phyloP scores from a whole-genome alignment of 2,329 filamentous ascomycete species.

The Ceratocystis papillata region DNA sequence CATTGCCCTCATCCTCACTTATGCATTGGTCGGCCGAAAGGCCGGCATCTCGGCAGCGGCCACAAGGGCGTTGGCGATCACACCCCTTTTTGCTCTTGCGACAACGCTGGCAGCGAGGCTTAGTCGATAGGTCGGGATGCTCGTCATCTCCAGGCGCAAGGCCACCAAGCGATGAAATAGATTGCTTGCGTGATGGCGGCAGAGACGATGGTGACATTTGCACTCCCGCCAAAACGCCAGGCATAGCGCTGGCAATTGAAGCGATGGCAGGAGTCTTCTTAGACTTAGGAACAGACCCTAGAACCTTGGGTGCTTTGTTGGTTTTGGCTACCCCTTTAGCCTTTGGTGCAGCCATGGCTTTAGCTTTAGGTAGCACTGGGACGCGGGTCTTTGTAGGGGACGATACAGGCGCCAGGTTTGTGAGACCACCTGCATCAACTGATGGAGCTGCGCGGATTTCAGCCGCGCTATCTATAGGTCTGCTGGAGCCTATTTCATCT shows the following conservation, averaged over 20 bases:
- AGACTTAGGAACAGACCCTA: constrained; percentile 32
- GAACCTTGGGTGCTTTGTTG: constrained; percentile 37
- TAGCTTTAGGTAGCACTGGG: constrained; percentile 31
- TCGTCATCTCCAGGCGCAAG: constrained; percentile 62
- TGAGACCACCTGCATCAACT: constrained; percentile 14
- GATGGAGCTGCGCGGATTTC: constrained; percentile 3
- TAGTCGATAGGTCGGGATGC: constrained; percentile 81
- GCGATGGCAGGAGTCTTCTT: constrained; percentile 42
- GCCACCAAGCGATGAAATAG: constrained; percentile 50
- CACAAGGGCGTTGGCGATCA: constrained; percentile 89
- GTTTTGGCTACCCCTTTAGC: constrained; percentile 34
- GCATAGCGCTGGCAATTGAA: constrained; percentile 31
- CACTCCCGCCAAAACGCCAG: constrained; percentile 27
- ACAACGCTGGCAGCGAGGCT: constrained; percentile 94
- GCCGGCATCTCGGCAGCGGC: constrained; percentile 89
- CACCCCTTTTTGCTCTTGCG: constrained; percentile 99
- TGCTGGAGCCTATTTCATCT: constrained; percentile 36
- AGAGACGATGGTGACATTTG: constrained; percentile 54
- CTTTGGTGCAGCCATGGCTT: constrained; percentile 32
- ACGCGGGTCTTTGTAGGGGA: constrained; percentile 21
- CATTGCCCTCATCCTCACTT: constrained; percentile 95
- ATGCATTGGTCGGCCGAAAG: constrained; percentile 88
- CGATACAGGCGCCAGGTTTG: background rate
- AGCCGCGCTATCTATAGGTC: constrained; percentile 32
- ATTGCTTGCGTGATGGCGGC: constrained; percentile 65